phyloP scores from a whole-genome alignment of 2,329 filamentous ascomycete genomes.

The Xylaria sp. region DNA sequence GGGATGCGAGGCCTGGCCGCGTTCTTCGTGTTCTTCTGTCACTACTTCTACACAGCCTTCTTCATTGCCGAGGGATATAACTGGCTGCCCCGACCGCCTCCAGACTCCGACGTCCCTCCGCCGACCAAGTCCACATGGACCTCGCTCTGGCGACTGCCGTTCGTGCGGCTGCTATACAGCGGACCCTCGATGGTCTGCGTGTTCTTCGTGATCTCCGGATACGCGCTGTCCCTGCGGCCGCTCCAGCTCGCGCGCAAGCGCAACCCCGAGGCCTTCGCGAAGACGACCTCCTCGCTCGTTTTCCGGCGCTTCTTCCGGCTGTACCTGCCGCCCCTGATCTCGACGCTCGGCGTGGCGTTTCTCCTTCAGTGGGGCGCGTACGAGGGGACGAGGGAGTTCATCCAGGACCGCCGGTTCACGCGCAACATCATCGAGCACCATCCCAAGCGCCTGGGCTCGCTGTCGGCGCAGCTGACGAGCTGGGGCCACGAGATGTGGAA shows the following conservation, averaged over 20 bases:
- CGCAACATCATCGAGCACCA: conserved; percentile 63
- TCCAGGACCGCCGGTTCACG: conserved; percentile 56
- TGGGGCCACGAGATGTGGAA: conserved; percentile 62
- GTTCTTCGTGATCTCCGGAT: conserved; percentile 72
- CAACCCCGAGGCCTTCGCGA: conserved; percentile 51
- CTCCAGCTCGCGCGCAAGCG: conserved; percentile 55
- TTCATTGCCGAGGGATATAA: conserved; percentile 60
- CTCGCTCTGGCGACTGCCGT: conserved; percentile 62
- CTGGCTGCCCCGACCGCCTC: conserved; percentile 22
- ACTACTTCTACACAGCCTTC: conserved; percentile 66
- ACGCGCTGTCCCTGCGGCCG: conserved; percentile 66
- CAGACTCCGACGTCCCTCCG: conserved; percentile 8
- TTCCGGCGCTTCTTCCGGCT: conserved; percentile 65
- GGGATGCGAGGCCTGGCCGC: conserved; percentile 68
- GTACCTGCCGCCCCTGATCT: conserved; percentile 62
- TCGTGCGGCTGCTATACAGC: conserved; percentile 65
- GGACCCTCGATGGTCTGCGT: conserved; percentile 68
- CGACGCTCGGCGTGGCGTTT: conserved; percentile 60
- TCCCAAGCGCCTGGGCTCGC: conserved; percentile 53
- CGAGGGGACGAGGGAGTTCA: conserved; percentile 61
- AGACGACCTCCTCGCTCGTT: conserved; percentile 60
- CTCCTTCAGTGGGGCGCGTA: conserved; percentile 60
- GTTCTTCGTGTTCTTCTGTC: conserved; percentile 67
- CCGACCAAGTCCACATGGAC: conserved; percentile 51
- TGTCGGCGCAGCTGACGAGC: conserved; percentile 56